A percentile compares a stretch with the other conserved stretches of the same genome.
Conservation (phyloP, 345 rosid species). For the Clarkia xantiana region DNA sequence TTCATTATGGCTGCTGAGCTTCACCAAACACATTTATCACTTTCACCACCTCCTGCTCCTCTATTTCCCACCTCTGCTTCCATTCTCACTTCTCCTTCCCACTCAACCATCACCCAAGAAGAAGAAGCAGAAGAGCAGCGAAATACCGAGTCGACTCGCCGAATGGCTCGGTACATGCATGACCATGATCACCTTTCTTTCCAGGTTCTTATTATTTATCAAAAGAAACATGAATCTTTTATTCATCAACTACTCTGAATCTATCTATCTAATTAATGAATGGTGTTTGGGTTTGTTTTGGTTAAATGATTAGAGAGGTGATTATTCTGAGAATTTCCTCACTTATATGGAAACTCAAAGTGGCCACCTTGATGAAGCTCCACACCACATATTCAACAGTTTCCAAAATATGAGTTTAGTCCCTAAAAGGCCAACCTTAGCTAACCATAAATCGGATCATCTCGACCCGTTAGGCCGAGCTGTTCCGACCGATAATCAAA, state of each 20-base stretch:
- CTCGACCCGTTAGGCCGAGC: not conserved
- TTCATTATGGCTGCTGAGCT: slow-evolving; percentile 40
- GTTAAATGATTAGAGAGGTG: no score
- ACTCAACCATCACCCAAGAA: slow-evolving; percentile 19
- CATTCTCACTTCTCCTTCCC: not conserved
- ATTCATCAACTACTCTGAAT: slow-evolving; percentile 15
- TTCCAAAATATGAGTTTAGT: slow-evolving; percentile 21
- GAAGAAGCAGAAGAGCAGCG: slow-evolving; percentile 22
- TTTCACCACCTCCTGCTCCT: slow-evolving; percentile 8
- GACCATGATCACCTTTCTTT: slow-evolving; percentile 1
- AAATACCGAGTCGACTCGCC: slow-evolving; percentile 53
- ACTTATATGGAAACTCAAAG: slow-evolving; percentile 16
- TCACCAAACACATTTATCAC: slow-evolving; percentile 14
- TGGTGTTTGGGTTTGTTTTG: no score
- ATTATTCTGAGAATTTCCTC: no score
- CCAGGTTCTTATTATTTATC: not conserved
- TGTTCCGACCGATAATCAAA: no score
- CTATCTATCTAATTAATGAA: no score
- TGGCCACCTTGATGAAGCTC: slow-evolving; percentile 10
- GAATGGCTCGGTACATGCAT: slow-evolving; percentile 64
- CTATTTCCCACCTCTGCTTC: not conserved
- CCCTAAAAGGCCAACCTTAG: slow-evolving; percentile 1
- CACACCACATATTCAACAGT: slow-evolving; percentile 8
- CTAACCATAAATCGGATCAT: not conserved
- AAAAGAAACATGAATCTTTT: not conserved